Evolutionary conservation across 768 basidiomycete species (phyloP), one percentile per base, ranked within the genome.

Genomic region (Suillus lakei): DNA sequence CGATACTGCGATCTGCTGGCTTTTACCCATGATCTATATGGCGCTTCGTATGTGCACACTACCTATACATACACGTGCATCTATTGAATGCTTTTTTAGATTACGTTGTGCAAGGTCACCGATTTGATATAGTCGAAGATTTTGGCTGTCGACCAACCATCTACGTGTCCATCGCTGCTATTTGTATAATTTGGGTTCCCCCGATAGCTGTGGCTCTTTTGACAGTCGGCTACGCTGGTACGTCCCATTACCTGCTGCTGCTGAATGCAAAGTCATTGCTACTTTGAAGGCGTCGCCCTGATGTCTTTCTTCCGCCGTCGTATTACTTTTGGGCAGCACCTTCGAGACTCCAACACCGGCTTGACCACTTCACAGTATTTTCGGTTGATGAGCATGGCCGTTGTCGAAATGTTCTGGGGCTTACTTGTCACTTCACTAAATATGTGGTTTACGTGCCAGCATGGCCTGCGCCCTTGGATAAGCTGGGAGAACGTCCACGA

Each of bases 111-210:
- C 83, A 85, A 74, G 82, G 80, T 0, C 84, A 85, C 62, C 81
- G 87, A 0, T 88, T 76, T 67, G 79, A 84, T 62, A 82, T 89
- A 23, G 41, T 82, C 2, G 84, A 87, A 66, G 75, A 81, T n/a
- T 62, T 81, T 18, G 87, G 87, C 1, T 87, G 86, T 61, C 66
- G 68, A 6, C 75, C 83, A 0, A 61, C 76, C 0, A 71, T 75
- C 1, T 82, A 80, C 65, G 72, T 64, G 5, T 78, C 83, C 2
- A 48, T 80, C 3, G 68, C 76, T 0, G 66, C 77, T 1, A 59
- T 80, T 23, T 69, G 83, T 38, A 44, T 84, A 1, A 59, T 82
- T 32, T 80, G 69, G 60, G 28, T 82, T 0, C 82, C 81, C n/a
- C 78, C 77, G 3, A 41, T 87, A 8, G 18, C 81, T 10, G 0